These are phyloP conservation scores for Collariella sp. DNA, from an alignment of 495 filamentous ascomycete species.

Conservation along the genomic window DNA sequence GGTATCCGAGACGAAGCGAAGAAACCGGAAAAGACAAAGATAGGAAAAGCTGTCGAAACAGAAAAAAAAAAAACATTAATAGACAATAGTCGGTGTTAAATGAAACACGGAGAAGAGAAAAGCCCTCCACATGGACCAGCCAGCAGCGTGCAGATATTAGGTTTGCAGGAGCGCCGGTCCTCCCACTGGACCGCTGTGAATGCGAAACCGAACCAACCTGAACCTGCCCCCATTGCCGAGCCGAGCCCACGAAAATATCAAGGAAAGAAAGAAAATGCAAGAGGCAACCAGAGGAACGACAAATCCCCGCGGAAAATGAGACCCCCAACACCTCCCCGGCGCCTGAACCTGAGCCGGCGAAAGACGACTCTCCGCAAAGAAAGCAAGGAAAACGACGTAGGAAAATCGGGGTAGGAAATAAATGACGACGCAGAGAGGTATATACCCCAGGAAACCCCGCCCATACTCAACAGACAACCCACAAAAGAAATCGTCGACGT, in stretches of 20 bases:
- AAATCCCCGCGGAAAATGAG: constrained; percentile 19
- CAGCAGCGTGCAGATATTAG: constrained; percentile 47
- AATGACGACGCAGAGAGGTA: constrained; percentile 35
- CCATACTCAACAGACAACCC: constrained; percentile 21
- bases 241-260: constrained; percentile 31
- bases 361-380: constrained; percentile 6
- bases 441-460: constrained; percentile 41
- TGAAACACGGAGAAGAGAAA: constrained; percentile 39
- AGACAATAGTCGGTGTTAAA: constrained; percentile 36
- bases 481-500: constrained; percentile 42
- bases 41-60: constrained; percentile 1
- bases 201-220: constrained; percentile 36
- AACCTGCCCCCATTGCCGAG: constrained; percentile 36
- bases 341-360: constrained; percentile 22
- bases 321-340: constrained; percentile 16
- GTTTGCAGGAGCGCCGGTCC: constrained; percentile 39
- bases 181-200: constrained; percentile 26
- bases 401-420: constrained; percentile 22
- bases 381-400: constrained; percentile 23
- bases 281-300: constrained; percentile 20
- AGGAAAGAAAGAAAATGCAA: constrained; percentile 34
- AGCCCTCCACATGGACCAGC: constrained; percentile 45
- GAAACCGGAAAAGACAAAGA: constrained; percentile 7
- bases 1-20: constrained; percentile 18
- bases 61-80: constrained; percentile 8